Base-by-base conservation (phyloP, 2,329 filamentous ascomycete species). In the Fusarium marasasianum region DNA sequence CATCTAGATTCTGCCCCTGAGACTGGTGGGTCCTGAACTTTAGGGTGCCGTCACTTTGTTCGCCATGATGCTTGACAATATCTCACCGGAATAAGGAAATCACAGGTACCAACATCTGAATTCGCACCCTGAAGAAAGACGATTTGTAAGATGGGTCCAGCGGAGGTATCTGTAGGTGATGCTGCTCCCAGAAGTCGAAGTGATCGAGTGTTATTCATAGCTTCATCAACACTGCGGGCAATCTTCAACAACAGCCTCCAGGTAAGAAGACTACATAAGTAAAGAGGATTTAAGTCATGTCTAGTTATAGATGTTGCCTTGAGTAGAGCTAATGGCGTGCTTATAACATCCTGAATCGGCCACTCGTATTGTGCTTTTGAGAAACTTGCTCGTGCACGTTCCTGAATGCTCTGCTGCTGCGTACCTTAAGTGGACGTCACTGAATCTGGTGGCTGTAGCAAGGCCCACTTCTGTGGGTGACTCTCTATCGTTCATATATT, bases 1-100 rank as follows among this genome's bases (percentile, higher is more conserved):
- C 2, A 0, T 14, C 4, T 38, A 38, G 3, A 24, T 13, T 1
- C 33, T 0, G 8, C 15, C 17, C 3, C n/a, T 1, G 12, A 9
- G 1, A 8, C 13, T 6, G n/a, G 5, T 4, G n/a, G 7, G 18
- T n/a, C n/a, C 50, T n/a, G 22, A 15, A 1, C 6, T 37, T 24
- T 9, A 5, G n/a, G 15, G 31, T 24, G 6, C 8, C 11, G 26
- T 11, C 17, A 6, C 14, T 6, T 8, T 22, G 9, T 15, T 9
- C 12, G 3, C n/a, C 13, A 8, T 24, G n/a, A 53, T 53, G 9
- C 6, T 24, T 24, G n/a, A 37, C 9, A 37, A 37, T 6, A 53
- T 37, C 18, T 12, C 18, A 37, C 18, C 15, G 3, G 13, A 3
- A 20, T 14, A 22, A 26, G 3, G 3, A 15, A 8, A 26, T 26